Evolutionary conservation across 805 yeast species (phyloP).

Genomic region (Naumovozyma dairenensis): DNA sequence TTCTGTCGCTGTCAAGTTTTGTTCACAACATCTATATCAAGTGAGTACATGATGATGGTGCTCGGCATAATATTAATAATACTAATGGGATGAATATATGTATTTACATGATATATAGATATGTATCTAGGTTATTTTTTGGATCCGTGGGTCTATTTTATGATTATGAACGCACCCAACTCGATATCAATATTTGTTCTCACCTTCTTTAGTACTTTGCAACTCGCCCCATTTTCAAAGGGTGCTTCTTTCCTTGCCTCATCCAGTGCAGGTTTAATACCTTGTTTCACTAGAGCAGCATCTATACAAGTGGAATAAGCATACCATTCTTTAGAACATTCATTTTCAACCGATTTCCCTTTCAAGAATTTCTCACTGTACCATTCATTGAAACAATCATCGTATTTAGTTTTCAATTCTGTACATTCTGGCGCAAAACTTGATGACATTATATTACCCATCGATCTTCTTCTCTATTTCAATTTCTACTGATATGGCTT

Average conservation of each 20-base stretch:
- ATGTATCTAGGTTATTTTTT: too few species aligned
- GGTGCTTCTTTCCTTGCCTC: constrained; percentile 89
- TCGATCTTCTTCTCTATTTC: constrained; percentile 15
- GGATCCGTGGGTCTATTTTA: too few species aligned
- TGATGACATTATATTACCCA: constrained; percentile 71
- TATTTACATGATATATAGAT: too few species aligned
- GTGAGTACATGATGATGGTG: too few species aligned
- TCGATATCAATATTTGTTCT: too few species aligned
- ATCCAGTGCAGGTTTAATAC: constrained; percentile 73
- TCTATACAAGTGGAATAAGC: constrained; percentile 84
- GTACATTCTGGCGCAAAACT: constrained; percentile 98
- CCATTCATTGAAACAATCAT: constrained; percentile 91
- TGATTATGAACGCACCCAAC: too few species aligned
- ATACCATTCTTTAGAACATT: constrained; percentile 84
- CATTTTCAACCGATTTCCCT: constrained; percentile 53
- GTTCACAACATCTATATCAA: too few species aligned
- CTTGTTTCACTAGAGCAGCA: constrained; percentile 56
- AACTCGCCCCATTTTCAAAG: constrained; percentile 59
- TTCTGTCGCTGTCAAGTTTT: too few species aligned
- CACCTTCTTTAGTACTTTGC: too few species aligned
- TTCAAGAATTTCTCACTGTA: constrained; percentile 75
- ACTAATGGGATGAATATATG: too few species aligned
- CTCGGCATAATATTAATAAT: too few species aligned
- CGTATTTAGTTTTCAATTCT: constrained; percentile 73
- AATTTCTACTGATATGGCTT: too few species aligned